These are phyloP conservation scores for Zymoseptoria ardabiliae DNA, from an alignment of 2,329 filamentous ascomycete genomes.

Conservation along the genomic window DNA sequence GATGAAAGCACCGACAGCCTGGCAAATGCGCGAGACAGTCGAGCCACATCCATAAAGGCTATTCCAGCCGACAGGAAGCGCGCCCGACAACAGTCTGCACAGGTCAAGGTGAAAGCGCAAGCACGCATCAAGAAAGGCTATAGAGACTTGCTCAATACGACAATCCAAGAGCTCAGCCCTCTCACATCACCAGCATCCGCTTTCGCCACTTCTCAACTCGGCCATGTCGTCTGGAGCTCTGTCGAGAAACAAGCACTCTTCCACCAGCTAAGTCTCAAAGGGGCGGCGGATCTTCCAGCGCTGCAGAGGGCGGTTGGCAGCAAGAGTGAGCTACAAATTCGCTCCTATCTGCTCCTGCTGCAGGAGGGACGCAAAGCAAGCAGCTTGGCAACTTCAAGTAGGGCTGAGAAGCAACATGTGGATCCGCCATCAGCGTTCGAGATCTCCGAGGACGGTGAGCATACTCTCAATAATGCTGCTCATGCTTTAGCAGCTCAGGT, in stretches of 20 bases:
- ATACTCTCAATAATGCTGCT: slow-evolving; percentile 59
- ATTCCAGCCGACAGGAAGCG: slow-evolving; percentile 5
- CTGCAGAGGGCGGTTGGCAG: slow-evolving; percentile 58
- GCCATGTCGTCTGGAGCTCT: slow-evolving; percentile 61
- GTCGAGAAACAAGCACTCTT: slow-evolving; percentile 68
- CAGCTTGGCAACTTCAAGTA: slow-evolving; percentile 30
- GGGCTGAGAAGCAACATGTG: slow-evolving; percentile 38
- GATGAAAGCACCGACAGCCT: neutral
- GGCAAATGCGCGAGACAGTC: neutral
- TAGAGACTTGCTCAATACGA: slow-evolving; percentile 46
- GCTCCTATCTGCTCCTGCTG: slow-evolving; percentile 60
- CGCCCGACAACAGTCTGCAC: slow-evolving; percentile 5
- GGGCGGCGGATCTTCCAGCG: slow-evolving; percentile 52
- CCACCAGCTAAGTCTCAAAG: slow-evolving; percentile 55
- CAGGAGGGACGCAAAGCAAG: slow-evolving; percentile 39
- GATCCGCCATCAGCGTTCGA: slow-evolving; percentile 68
- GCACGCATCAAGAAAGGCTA: slow-evolving; percentile 30
- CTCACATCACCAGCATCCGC: neutral
- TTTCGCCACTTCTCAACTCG: slow-evolving; percentile 51
- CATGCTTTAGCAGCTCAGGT: slow-evolving; percentile 59
- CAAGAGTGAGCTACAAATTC: slow-evolving; percentile 69
- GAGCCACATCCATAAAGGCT: neutral
- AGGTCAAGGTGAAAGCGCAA: slow-evolving; percentile 6
- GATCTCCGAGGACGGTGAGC: slow-evolving; percentile 58
- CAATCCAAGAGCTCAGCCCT: slow-evolving; percentile 43